Conservation (phyloP, 495 filamentous ascomycete genomes). For the Penicillium verhagenii region DNA sequence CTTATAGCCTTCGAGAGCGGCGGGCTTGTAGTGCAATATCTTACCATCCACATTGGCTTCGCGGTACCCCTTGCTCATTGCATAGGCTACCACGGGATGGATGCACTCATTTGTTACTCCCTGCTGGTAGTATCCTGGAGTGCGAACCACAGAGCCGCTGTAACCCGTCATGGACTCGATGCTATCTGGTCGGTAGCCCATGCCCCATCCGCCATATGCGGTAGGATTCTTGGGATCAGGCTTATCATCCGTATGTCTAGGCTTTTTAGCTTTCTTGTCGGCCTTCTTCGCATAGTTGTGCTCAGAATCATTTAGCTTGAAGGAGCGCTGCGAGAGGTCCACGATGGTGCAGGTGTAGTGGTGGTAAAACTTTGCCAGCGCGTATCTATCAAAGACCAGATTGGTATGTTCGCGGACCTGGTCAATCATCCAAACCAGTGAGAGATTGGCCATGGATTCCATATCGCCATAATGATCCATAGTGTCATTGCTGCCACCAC, state of each 20-base stretch:
- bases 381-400: not conserved
- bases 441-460: conserved; percentile 26
- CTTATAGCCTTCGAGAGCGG: not conserved
- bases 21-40: not conserved
- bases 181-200: not conserved
- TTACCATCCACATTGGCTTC: not conserved
- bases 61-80: not conserved
- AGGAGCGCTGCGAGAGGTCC: not conserved
- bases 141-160: not conserved
- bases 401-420: conserved; percentile 7
- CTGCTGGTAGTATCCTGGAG: not conserved
- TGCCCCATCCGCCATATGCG: not conserved
- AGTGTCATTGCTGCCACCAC: conserved; percentile 27
- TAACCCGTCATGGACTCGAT: not conserved
- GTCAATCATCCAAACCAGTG: conserved; percentile 25
- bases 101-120: not conserved
- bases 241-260: too few relatives aligned
- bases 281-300: not conserved
- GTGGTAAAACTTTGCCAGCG: not conserved
- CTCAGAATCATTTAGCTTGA: not conserved
- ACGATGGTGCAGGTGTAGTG: not conserved
- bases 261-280: not conserved
- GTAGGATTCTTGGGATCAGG: not conserved
- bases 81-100: not conserved
- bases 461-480: conserved; percentile 17